A percentile compares a stretch with the other conserved stretches of the same genome.
Evolutionary conservation across 192 early-diverging fungal genomes (phyloP).

Genomic region (Pilaira anomala): DNA sequence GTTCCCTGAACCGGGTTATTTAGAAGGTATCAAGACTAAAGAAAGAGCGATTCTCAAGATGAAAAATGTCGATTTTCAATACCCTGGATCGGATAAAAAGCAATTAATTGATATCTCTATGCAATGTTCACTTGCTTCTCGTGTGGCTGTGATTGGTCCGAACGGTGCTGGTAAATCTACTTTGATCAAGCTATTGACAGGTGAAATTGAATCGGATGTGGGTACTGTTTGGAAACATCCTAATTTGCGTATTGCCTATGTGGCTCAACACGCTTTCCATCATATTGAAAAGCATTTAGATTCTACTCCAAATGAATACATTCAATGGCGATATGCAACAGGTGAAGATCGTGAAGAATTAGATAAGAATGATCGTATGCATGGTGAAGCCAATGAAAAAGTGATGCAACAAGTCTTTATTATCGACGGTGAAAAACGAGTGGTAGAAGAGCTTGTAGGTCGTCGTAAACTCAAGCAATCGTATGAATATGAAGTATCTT

Average conservation of each 20-base stretch:
- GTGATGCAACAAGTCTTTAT: constrained; percentile 47
- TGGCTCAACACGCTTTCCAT: constrained; percentile 86
- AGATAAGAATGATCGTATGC: constrained; percentile 67
- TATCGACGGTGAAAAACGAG: constrained; percentile 59
- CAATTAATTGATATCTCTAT: constrained; percentile 62
- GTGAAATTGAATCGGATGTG: constrained; percentile 67
- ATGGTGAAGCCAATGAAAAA: constrained; percentile 67
- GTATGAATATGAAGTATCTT: constrained; percentile 83
- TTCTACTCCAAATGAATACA: constrained; percentile 70
- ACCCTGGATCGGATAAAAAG: constrained; percentile 62
- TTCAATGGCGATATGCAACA: constrained; percentile 77
- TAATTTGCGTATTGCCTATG: constrained; percentile 80
- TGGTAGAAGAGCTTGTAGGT: constrained; percentile 59
- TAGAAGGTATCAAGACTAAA: constrained; percentile 71
- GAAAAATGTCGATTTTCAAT: constrained; percentile 65
- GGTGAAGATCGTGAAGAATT: constrained; percentile 77
- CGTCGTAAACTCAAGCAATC: constrained; percentile 80
- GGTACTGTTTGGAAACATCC: constrained; percentile 81
- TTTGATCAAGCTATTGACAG: constrained; percentile 71
- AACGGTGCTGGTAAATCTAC: constrained; percentile 77
- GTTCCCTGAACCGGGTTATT: constrained; percentile 73
- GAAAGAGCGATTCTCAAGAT: constrained; percentile 79
- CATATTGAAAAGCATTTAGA: constrained; percentile 81
- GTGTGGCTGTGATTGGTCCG: constrained; percentile 77
- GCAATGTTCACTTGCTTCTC: constrained; percentile 67